phyloP scores from a whole-genome alignment of 1,139 yeast genomes.

The Suhomyces chickasaworum region DNA sequence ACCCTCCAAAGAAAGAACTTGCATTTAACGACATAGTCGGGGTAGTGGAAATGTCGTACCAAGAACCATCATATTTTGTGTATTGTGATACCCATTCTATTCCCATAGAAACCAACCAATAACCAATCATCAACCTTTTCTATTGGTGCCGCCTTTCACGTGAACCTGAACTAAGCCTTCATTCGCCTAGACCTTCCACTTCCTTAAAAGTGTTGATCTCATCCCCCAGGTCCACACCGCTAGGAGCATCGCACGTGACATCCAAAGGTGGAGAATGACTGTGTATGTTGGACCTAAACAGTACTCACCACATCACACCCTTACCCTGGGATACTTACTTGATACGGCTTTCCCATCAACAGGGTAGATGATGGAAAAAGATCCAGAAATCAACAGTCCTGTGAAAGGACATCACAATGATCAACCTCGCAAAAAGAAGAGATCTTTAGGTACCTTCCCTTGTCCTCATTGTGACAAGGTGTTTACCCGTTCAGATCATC shows the following conservation, averaged over 20 bases:
- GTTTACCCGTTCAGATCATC: conserved; percentile 46
- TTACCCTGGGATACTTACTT: neutral
- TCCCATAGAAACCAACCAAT: neutral
- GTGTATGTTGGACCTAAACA: neutral
- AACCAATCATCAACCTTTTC: too few relatives aligned
- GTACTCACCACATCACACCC: neutral
- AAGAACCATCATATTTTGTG: neutral
- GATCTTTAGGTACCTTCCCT: conserved; percentile 22
- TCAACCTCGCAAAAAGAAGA: conserved; percentile 14
- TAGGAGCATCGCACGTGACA: neutral
- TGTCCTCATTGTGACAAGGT: conserved; percentile 38
- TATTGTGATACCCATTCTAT: conserved; percentile 1
- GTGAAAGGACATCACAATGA: neutral
- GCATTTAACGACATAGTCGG: neutral
- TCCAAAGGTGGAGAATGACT: neutral
- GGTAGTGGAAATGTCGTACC: neutral
- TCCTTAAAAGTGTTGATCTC: neutral
- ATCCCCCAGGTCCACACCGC: too few relatives aligned
- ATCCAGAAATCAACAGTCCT: neutral
- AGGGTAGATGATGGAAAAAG: conserved; percentile 1
- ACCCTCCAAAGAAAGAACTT: neutral
- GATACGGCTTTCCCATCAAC: neutral
- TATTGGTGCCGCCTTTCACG: neutral
- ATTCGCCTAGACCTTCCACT: neutral
- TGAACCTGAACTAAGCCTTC: neutral